Conservation (phyloP, 2,329 filamentous ascomycete species). For the Pezicula rhizophila region DNA sequence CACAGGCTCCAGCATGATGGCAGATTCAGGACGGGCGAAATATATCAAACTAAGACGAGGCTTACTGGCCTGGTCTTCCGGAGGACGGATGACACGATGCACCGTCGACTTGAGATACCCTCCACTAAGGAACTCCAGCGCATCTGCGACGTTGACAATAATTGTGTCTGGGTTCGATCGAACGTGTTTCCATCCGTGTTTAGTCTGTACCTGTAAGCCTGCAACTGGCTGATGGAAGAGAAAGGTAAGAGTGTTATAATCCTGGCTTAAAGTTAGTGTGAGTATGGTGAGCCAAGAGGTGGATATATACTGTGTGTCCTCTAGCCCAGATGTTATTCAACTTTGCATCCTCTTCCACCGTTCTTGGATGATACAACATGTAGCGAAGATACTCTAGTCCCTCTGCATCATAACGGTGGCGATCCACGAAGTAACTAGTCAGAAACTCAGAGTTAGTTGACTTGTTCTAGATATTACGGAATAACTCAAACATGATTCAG, state of each 20-base stretch:
- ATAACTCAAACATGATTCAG: no score
- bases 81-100: conserved; percentile 26
- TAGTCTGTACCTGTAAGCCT: conserved; percentile 45
- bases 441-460: no score
- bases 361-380: conserved; percentile 43
- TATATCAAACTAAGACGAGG: conserved; percentile 36
- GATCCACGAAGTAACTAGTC: conserved; percentile 36
- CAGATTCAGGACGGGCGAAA: conserved; percentile 27
- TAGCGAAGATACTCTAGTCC: conserved; percentile 54
- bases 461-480: no score
- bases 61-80: conserved; percentile 25
- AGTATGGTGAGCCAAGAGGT: background rate
- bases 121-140: conserved; percentile 40
- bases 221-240: conserved; percentile 52
- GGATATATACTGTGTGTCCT: conserved; percentile 36
- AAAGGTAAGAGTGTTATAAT: conserved; percentile 47
- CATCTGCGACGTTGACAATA: conserved; percentile 43
- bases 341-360: conserved; percentile 15
- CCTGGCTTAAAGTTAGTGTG: conserved; percentile 13
- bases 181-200: conserved; percentile 42
- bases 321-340: conserved; percentile 41
- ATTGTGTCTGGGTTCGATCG: conserved; percentile 40
- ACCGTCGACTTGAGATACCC: conserved; percentile 35
- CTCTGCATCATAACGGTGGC: conserved; percentile 48
- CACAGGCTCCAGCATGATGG: background rate